Percentiles rank a stretch among this genome's conserved stretches.
Conservation (phyloP, 2,329 filamentous ascomycete species). For the Ceratocystiopsis brevicomis region DNA sequence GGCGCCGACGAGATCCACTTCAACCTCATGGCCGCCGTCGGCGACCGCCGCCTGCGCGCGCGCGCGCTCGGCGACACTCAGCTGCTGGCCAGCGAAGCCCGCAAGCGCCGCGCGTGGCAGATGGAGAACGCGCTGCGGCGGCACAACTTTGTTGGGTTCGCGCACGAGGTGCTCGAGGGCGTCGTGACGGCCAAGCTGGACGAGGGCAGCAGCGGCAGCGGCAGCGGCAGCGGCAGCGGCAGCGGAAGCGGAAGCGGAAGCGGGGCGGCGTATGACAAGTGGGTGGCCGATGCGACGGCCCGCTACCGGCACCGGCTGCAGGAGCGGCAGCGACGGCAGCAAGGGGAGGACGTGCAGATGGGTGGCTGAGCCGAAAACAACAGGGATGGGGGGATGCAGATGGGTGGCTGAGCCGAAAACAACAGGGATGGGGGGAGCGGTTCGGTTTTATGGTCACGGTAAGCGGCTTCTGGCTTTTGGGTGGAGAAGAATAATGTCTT, state of each 20-base stretch:
- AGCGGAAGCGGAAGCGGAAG: constrained; percentile 15
- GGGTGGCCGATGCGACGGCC: constrained; percentile 42
- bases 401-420: constrained; percentile 10
- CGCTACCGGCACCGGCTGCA: constrained; percentile 16
- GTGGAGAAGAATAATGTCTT: no score
- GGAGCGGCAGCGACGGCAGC: constrained; percentile 14
- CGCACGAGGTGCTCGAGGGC: constrained; percentile 73
- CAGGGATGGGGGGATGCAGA: constrained; percentile 15
- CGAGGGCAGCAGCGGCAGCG: constrained; percentile 31
- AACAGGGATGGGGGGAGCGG: neutral
- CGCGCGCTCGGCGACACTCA: constrained; percentile 69
- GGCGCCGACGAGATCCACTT: constrained; percentile 79
- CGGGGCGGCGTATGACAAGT: constrained; percentile 45
- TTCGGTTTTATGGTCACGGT: neutral
- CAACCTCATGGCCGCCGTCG: constrained; percentile 83
- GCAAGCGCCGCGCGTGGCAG: constrained; percentile 69
- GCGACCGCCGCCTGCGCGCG: constrained; percentile 61
- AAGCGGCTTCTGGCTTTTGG: no score
- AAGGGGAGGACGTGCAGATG: constrained; percentile 14
- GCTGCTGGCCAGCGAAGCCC: constrained; percentile 57
- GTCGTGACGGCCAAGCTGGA: constrained; percentile 59
- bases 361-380: constrained; percentile 8
- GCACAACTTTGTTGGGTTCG: constrained; percentile 94
- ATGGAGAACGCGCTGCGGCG: constrained; percentile 86
- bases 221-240: no score